Evolutionary conservation across 2,329 filamentous ascomycete species (phyloP), one percentile per base, ranked within the genome.

Genomic region (Elsinoe perseae): DNA sequence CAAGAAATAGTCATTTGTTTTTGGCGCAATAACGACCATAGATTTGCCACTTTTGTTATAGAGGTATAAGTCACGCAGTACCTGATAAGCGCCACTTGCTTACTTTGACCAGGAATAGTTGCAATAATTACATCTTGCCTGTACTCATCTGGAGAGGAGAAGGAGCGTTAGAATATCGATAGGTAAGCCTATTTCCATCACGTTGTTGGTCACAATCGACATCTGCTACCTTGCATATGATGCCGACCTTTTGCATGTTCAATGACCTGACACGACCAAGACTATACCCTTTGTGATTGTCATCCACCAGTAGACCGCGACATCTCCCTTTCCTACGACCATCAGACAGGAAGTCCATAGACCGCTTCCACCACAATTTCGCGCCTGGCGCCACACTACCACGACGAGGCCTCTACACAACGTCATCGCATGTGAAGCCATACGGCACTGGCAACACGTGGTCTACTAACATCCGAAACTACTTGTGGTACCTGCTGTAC

Each of bases 11-110:
- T 30, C 44, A 30, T 32, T 34, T 52, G 30, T 18, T n/a, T 52
- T 52, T 52, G 48, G 48, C 48, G 48, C 21, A 28, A 18, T 52
- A 32, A 52, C 48, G 48, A 52, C 48, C 48, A 52, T 52, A 52
- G 48, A 52, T 52, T 52, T 52, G 48, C 48, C 30, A 52, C 48
- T 28, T n/a, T 34, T 36, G 48, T 9, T n/a, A 36, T 28, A 52
- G 20, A 50, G 44, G 44, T 50, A 32, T 21, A 18, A 7, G 21
- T 14, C 28, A 20, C n/a, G 12, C 10, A 34, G 14, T 4, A 10
- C 18, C 27, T 23, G 14, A 9, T 30, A 10, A 16, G 43, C 14
- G 14, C 30, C 12, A 23, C n/a, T 52, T 38, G 25, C 10, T 36
- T 7, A 52, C 48, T 52, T 9, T 2, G 18, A 32, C 9, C 30